Percentiles rank a stretch among this genome's conserved stretches.
phyloP scores from a whole-genome alignment of 2,329 filamentous ascomycete species.

The Microcyclosporella mali region DNA sequence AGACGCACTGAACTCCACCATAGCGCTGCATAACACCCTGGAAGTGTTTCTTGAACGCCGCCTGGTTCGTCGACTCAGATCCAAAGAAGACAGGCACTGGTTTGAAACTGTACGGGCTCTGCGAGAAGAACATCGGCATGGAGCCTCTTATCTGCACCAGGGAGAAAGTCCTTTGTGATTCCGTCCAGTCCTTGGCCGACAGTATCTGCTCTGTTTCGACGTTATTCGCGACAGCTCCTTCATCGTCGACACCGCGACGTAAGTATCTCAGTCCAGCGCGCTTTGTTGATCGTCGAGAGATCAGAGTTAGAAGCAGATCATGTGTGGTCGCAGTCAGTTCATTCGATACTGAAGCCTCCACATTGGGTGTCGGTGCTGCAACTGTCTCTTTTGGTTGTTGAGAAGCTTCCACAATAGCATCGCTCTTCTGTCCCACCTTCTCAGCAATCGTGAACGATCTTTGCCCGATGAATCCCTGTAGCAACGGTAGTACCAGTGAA shows the following conservation, averaged over 20 bases:
- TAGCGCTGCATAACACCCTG: conserved; percentile 62
- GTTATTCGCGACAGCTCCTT: conserved; percentile 79
- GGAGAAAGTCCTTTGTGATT: conserved; percentile 61
- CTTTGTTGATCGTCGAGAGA: conserved; percentile 82
- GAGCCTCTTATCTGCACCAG: conserved; percentile 85
- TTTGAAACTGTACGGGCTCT: conserved; percentile 89
- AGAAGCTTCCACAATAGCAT: conserved; percentile 22
- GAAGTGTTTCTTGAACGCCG: conserved; percentile 76
- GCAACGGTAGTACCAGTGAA: conserved; percentile 67
- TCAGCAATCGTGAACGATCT: conserved; percentile 56
- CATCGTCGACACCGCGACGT: conserved; percentile 81
- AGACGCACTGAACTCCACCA: conserved; percentile 69
- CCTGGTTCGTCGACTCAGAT: conserved; percentile 69
- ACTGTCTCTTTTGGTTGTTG: conserved; percentile 16
- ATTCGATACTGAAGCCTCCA: conserved; percentile 4
- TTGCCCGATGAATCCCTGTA: conserved; percentile 94
- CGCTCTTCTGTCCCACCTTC: conserved; percentile 22
- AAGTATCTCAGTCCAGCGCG: conserved; percentile 85
- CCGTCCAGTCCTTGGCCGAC: conserved; percentile 61
- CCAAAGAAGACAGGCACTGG: conserved; percentile 78
- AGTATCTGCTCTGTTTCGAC: conserved; percentile 96
- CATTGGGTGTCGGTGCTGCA: conserved; percentile 6
- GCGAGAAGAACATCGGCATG: conserved; percentile 91
- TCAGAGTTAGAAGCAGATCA: conserved; percentile 73
- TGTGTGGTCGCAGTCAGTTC: conserved; percentile 18